Base-by-base conservation (phyloP, 163 green algal genomes). In the Chlamydomonas reinhardtii region DNA sequence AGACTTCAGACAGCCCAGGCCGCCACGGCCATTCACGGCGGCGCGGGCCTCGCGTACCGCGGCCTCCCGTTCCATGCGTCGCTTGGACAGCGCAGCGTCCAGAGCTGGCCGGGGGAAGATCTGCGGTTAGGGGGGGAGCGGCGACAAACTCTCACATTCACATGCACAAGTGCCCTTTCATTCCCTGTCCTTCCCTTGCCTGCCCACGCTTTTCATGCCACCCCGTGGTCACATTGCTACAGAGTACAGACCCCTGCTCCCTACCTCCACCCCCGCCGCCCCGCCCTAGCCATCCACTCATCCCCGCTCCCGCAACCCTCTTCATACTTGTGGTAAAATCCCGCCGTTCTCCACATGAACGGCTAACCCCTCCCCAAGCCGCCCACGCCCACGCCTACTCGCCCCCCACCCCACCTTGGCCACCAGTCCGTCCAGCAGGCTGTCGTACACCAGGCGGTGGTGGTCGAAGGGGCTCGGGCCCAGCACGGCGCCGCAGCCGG, bases 401-500 rank as follows among this genome's bases (percentile, higher is more conserved):
- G 19, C 64, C 14, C 64, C 29, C 8, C 29, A 1, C 12, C 35
- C 4, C 29, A 91, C 89, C 85, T 92, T 92, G 4, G 72, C 77
- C 24, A 91, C 82, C 3, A 92, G 82, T 24, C 37, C 65, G 73
- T 92, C 89, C 29, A 92, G 77, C 20, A 81, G 76, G 32, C 65
- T 86, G 73, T 92, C 89, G 65, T 92, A 91, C 66, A 86, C 70
- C 9, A 92, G 76, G 52, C 88, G 83, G 61, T 85, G 65, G 73
- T 90, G 82, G 74, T 91, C 89, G 61, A 84, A 92, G 29, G 89
- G 89, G 77, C 88, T 92, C 59, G 86, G 86, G 0, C 89, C 89
- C 76, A 92, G 74, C 76, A 92, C 66, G n/a, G 74, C 32, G n/a
- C 78, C 78, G 86, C 89, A 92, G 12, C 72, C 82, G 29, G 35